Base-by-base conservation (phyloP, 2,329 filamentous ascomycete species). In the Ceratocystis papillata region DNA sequence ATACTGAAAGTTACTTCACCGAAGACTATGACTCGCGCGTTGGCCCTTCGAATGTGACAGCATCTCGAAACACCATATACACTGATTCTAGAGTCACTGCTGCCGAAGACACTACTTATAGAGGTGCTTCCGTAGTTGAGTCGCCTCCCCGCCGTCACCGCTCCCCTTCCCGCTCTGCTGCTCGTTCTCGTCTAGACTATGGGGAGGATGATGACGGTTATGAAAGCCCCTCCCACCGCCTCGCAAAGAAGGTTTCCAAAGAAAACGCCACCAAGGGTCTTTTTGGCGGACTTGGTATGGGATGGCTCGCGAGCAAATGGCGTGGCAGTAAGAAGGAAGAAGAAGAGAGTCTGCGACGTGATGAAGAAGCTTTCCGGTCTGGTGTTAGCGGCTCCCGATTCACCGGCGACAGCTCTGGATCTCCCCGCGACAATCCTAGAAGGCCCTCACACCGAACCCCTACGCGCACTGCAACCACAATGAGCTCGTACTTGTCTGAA, bases 281-380 rank as follows among this genome's bases (percentile, higher is more conserved):
- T 15, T 72, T 86, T 62, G 85, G 82, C 7, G 79, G 85, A 1
- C 75, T 89, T 30, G 87, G 87, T 1, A 77, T 87, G 44, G 88
- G 87, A 7, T 88, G 87, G 77, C 76, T 91, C 61, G 82, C 83
- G 5, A 86, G 82, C 76, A 83, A 83, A 73, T 80, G 88, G 73
- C 83, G 81, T 70, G 79, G 85, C 74, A 76, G 84, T 70, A 76
- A 76, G 63, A 72, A 77, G 67, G 77, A 76, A 64, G 80, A 81
- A 68, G 81, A 79, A 62, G 76, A 80, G 48, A 75, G 77, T 6
- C 46, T 76, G 3, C 72, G 67, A 15, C 65, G 72, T 44, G 76
- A 79, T 4, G 73, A 84, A 73, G 82, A 86, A 65, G 79, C 85
- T 1, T 70, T 76, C 69, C 80, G 84, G 64, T 82, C 84, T 25